These are phyloP conservation scores for Russula earlei DNA, from an alignment of 768 basidiomycete species.

Conservation along the genomic window DNA sequence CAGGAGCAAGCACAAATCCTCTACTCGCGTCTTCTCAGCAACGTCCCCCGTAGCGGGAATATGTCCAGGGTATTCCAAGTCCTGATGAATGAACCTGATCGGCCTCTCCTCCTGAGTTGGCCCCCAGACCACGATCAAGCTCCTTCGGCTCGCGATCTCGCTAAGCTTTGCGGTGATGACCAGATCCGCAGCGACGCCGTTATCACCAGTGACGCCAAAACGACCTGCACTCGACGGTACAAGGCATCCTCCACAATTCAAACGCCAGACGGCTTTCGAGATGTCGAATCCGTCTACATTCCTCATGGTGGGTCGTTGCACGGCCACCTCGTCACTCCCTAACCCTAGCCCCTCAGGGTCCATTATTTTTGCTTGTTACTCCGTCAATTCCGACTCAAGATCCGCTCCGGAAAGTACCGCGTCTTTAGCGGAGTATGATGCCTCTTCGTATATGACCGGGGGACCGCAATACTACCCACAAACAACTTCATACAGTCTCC, in stretches of 20 bases:
- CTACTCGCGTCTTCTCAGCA: slow-evolving; percentile 47
- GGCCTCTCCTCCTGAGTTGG: slow-evolving; percentile 62
- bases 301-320: slow-evolving; percentile 60
- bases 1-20: slow-evolving; percentile 49
- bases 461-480: slow-evolving; percentile 25
- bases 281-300: slow-evolving; percentile 83
- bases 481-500: slow-evolving; percentile 23
- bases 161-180: slow-evolving; percentile 57
- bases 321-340: slow-evolving; percentile 16
- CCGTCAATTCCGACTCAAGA: slow-evolving; percentile 36
- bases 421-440: slow-evolving; percentile 21
- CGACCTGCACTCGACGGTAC: slow-evolving; percentile 78
- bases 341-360: slow-evolving; percentile 34
- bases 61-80: slow-evolving; percentile 73
- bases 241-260: slow-evolving; percentile 58
- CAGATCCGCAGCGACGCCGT: slow-evolving; percentile 44
- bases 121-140: slow-evolving; percentile 50
- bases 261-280: slow-evolving; percentile 40
- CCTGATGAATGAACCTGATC: slow-evolving; percentile 48
- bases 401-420: slow-evolving; percentile 19
- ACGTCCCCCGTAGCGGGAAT: slow-evolving; percentile 40
- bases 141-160: slow-evolving; percentile 32
- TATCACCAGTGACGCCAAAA: slow-evolving; percentile 63
- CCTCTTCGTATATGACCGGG: slow-evolving; percentile 22
- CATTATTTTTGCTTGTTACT: slow-evolving; percentile 69